Percentiles rank a stretch among this genome's conserved stretches.
These are phyloP conservation scores for Botryosphaeria dothidea DNA, from an alignment of 2,329 filamentous ascomycete genomes.

Conservation along the genomic window DNA sequence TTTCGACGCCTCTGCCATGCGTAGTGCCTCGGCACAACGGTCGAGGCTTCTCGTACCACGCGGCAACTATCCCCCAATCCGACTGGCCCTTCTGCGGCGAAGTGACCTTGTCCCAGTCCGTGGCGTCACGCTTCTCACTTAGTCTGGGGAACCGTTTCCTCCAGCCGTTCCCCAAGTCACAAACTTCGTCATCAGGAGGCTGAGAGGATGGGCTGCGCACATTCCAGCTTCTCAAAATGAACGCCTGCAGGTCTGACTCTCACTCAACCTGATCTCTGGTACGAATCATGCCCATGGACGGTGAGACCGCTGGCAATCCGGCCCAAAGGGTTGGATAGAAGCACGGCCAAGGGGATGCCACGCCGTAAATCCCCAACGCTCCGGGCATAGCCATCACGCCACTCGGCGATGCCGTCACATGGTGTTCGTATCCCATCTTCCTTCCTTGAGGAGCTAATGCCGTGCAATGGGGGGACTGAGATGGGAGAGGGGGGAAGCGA, in stretches of 20 bases:
- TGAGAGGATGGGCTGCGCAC: background rate
- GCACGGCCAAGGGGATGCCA: background rate
- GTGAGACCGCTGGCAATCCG: conserved; percentile 1
- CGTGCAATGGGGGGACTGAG: background rate
- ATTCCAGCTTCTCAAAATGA: background rate
- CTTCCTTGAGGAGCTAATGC: background rate
- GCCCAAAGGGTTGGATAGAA: background rate
- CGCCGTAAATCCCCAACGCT: background rate
- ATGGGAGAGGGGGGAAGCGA: background rate
- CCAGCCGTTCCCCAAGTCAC: background rate
- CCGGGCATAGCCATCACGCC: conserved; percentile 1
- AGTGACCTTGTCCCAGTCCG: background rate
- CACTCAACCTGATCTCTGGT: background rate
- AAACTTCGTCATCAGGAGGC: background rate
- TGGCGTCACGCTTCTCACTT: background rate
- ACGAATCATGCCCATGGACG: background rate
- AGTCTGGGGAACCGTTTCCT: background rate
- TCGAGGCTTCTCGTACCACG: background rate
- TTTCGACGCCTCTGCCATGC: background rate
- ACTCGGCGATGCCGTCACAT: background rate
- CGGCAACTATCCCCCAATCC: background rate
- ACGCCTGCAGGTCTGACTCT: conserved; percentile 4
- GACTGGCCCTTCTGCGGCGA: background rate
- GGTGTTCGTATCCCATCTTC: conserved; percentile 8
- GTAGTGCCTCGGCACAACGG: background rate